phyloP scores from a whole-genome alignment of 352 stramenopile genomes.

The Pythium vanterpoolii region DNA sequence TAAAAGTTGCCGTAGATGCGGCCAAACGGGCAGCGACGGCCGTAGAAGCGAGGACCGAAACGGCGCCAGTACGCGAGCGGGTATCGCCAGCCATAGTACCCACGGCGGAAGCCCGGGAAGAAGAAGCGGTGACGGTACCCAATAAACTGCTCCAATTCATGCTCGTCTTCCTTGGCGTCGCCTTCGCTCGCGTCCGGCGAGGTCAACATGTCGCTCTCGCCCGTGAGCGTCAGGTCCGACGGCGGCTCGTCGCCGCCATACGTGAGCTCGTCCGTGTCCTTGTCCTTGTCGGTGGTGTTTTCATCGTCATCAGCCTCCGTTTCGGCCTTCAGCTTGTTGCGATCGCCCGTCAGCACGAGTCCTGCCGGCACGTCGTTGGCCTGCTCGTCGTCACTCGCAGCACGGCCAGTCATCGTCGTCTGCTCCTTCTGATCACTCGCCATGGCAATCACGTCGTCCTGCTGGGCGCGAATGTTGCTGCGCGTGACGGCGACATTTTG shows the following conservation, averaged over 20 bases:
- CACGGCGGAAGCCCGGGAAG: slow-evolving; percentile 28
- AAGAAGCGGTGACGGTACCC: slow-evolving; percentile 29
- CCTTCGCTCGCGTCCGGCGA: slow-evolving; percentile 3
- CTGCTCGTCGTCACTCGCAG: not conserved
- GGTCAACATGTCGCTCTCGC: slow-evolving; percentile 9
- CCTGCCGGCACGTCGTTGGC: not conserved
- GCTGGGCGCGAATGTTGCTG: slow-evolving; percentile 14
- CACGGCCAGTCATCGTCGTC: not conserved
- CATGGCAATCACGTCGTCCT: slow-evolving; percentile 6
- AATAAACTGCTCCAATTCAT: not conserved
- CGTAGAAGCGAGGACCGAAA: slow-evolving; percentile 31
- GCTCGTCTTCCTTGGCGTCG: not conserved
- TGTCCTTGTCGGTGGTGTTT: not conserved
- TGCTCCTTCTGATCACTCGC: not conserved
- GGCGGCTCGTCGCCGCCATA: not conserved
- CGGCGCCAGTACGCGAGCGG: slow-evolving; percentile 40
- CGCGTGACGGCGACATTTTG: slow-evolving; percentile 18
- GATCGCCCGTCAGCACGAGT: slow-evolving; percentile 4
- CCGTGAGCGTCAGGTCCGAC: slow-evolving; percentile 11
- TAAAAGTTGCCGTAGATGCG: slow-evolving; percentile 34
- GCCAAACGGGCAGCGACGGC: slow-evolving; percentile 28
- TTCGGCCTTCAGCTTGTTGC: not conserved
- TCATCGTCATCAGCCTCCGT: not conserved
- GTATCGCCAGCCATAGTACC: slow-evolving; percentile 40
- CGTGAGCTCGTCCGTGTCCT: not conserved